Evolutionary conservation across 2,329 filamentous ascomycete genomes (phyloP), one percentile per base, ranked within the genome.

Genomic region (Fonsecaea erecta): DNA sequence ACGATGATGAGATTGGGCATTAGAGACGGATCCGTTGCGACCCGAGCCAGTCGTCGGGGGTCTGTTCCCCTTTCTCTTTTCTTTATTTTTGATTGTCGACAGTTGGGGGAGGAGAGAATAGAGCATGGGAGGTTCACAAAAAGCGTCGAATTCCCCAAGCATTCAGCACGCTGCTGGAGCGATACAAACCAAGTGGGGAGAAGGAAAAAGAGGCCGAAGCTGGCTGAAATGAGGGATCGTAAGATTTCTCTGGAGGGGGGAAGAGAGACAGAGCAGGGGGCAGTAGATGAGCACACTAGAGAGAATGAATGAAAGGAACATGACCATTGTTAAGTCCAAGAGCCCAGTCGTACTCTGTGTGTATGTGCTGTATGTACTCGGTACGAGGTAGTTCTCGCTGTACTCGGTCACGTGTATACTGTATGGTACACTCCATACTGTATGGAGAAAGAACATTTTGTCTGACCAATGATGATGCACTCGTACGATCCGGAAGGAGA

Each of bases 271-370:
- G n/a, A 26, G 43, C 57, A 24, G 32, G 34, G n/a, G 63, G 48
- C 24, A 26, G 65, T 37, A 58, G 54, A 56, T 64, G 62, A 58
- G 40, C 58, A 53, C 53, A 62, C 28, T 62, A 62, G 59, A 59
- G 37, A 67, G 62, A 65, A 40, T 60, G 59, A 67, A 64, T 48
- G 62, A 56, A 57, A 34, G 43, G 53, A 64, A 53, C 35, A 58
- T 64, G 62, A 63, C 51, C 62, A 65, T 67, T 65, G 26, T 63
- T 66, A 63, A 63, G 43, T 2, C 51, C 18, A 18, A 52, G n/a
- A n/a, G n/a, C n/a, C n/a, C n/a, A n/a, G n/a, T n/a, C n/a, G n/a
- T n/a, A n/a, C n/a, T n/a, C n/a, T n/a, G n/a, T n/a, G n/a, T n/a
- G n/a, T n/a, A n/a, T n/a, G n/a, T n/a, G n/a, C n/a, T n/a, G n/a